Evolutionary conservation across 306 rosid species (phyloP).

Genomic region (Fagus sylvatica): DNA sequence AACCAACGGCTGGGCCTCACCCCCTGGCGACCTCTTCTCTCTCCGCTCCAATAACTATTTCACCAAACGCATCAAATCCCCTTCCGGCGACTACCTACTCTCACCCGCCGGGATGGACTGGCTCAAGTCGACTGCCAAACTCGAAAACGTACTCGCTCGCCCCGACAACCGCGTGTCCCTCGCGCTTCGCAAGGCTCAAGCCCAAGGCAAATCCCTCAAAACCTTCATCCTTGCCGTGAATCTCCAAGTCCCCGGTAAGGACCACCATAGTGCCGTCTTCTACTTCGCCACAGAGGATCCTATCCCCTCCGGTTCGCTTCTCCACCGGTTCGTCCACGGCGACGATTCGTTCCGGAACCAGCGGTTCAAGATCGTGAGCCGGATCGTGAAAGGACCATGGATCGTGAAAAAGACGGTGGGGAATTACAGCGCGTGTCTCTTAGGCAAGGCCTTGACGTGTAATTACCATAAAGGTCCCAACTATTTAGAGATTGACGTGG

Average conservation of each 20-base stretch:
- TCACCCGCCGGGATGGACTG: constrained; percentile 80
- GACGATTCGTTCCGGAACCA: constrained; percentile 76
- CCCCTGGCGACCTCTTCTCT: constrained; percentile 76
- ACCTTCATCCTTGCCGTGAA: constrained; percentile 83
- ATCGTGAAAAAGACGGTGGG: constrained; percentile 85
- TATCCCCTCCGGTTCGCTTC: constrained; percentile 61
- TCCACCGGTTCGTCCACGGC: constrained; percentile 69
- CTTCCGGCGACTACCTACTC: constrained; percentile 75
- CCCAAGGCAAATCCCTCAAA: constrained; percentile 54
- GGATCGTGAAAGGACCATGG: constrained; percentile 98
- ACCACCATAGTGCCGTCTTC: constrained; percentile 84
- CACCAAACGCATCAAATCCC: constrained; percentile 53
- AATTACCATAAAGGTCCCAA: constrained; percentile 71
- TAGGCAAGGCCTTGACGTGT: constrained; percentile 89
- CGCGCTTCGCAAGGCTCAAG: constrained; percentile 58
- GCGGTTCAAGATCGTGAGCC: constrained; percentile 86
- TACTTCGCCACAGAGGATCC: constrained; percentile 78
- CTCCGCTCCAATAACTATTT: constrained; percentile 65
- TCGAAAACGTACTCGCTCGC: constrained; percentile 78
- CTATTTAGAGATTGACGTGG: constrained; percentile 86
- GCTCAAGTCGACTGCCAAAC: constrained; percentile 73
- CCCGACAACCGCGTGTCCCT: constrained; percentile 65
- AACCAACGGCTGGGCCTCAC: constrained; percentile 90
- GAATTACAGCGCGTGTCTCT: constrained; percentile 73
- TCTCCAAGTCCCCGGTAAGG: constrained; percentile 87